Conservation (phyloP, 164 flowering plant genomes). For the Umbellularia californica region DNA sequence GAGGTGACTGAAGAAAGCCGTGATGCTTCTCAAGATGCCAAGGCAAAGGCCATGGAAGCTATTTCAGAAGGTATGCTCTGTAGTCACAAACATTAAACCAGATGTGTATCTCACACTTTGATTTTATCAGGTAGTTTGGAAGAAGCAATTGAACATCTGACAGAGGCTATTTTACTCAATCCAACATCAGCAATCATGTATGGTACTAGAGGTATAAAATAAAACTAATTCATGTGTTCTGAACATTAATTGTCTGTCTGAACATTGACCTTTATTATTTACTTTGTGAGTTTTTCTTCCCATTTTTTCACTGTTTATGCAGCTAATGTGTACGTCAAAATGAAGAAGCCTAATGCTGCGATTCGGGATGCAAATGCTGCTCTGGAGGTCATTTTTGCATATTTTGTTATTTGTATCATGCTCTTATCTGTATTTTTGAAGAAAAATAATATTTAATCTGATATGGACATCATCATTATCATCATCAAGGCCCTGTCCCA, state of each 20-base stretch:
- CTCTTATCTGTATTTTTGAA: neutral
- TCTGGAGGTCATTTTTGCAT: slow-evolving; percentile 51
- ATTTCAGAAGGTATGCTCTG: slow-evolving; percentile 64
- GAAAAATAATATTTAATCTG: too few species aligned
- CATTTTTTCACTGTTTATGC: slow-evolving; percentile 17
- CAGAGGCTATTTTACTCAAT: slow-evolving; percentile 75
- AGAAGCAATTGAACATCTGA: slow-evolving; percentile 76
- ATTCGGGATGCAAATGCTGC: slow-evolving; percentile 94
- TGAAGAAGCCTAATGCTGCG: slow-evolving; percentile 99
- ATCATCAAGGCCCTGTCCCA: too few species aligned
- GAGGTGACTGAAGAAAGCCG: slow-evolving; percentile 91
- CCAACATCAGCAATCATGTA: slow-evolving; percentile 97
- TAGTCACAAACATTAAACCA: neutral
- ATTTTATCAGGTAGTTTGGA: slow-evolving; percentile 66
- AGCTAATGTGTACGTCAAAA: slow-evolving; percentile 85
- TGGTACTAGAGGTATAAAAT: slow-evolving; percentile 71
- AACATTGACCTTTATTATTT: neutral
- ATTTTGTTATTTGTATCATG: neutral
- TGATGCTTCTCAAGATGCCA: slow-evolving; percentile 78
- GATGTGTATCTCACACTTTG: neutral
- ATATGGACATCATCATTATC: too few species aligned
- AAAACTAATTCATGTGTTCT: neutral
- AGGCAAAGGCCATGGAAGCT: slow-evolving; percentile 82
- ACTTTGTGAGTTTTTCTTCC: neutral
- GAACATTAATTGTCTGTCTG: neutral